Base-by-base conservation (phyloP, 78 protist genomes). In the Dictyostelium brefeldianum region DNA sequence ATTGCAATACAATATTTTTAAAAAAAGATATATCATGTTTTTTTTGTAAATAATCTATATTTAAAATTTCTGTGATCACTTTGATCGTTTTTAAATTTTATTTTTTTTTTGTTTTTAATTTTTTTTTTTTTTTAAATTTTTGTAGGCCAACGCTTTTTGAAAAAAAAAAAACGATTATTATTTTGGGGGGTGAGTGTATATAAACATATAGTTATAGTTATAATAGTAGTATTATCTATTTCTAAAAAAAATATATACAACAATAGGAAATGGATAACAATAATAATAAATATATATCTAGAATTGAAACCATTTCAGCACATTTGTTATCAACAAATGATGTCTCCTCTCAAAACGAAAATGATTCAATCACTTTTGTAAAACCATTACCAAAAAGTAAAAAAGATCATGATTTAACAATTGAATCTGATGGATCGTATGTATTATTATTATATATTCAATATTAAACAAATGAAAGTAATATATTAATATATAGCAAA, bases 351-450 rank as follows among this genome's bases (percentile, higher is more conserved):
- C n/a, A 46, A n/a, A 50, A 62, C 6, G 53, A 62, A 9, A 31
- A 17, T 18, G 41, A 57, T 3, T 20, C 73, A 3, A 59, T 17
- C 4, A 59, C 64, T 25, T 31, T 65, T 41, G 57, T 15, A 10
- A 59, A 18, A 79, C 36, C 48, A 79, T 43, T 65, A 59, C 47
- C 51, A 79, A 57, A 31, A 25, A 79, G 22, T 27, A 78, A 78
- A 82, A 17, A 53, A 25, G 73, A 82, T n/a, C 22, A 18, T 51
- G 89, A 64, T 50, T 77, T 62, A 27, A 51, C 57, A 53, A 87
- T 87, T 15, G 92, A 87, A 64, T 87, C 92, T 36, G 92, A 87
- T 77, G 82, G 73, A 70, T 87, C 92, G 92, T 85, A 85, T 41
- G 71, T 85, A 41, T 82, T 14, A 12, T 36, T 36, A 36, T n/a